These are phyloP conservation scores for Lactarius quietus DNA, from an alignment of 768 basidiomycete genomes.

Conservation along the genomic window DNA sequence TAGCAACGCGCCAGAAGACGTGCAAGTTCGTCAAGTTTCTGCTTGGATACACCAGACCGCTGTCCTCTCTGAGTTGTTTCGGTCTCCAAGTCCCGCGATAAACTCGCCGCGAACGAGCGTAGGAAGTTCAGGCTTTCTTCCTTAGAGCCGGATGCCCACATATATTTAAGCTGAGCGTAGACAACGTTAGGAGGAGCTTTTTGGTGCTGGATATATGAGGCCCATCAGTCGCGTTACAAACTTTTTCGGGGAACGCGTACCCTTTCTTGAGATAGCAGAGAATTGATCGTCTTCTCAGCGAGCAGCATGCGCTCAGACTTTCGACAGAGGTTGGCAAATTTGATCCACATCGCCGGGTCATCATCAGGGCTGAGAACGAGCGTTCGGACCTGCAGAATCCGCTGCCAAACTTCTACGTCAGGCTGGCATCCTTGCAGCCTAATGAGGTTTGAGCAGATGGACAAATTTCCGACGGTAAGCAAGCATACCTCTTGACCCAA, in stretches of 20 bases:
- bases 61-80: conserved; percentile 47
- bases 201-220: conserved; percentile 33
- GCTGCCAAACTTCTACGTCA: conserved; percentile 99
- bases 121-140: conserved; percentile 81
- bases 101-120: conserved; percentile 72
- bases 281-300: conserved; percentile 96
- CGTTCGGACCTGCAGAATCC: conserved; percentile 92
- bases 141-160: conserved; percentile 84
- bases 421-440: conserved; percentile 95
- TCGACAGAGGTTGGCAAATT: conserved; percentile 96
- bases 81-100: conserved; percentile 69
- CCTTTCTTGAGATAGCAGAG: conserved; percentile 73
- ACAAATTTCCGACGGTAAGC: background rate
- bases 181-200: conserved; percentile 95
- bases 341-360: conserved; percentile 97
- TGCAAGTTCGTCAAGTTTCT: conserved; percentile 66
- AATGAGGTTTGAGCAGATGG: conserved; percentile 8
- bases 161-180: conserved; percentile 92
- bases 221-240: background rate
- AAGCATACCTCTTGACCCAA: conserved; percentile 88
- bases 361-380: conserved; percentile 91
- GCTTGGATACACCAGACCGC: conserved; percentile 51
- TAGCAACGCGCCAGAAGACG: conserved; percentile 94
- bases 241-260: conserved; percentile 35
- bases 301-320: conserved; percentile 92